phyloP scores from a whole-genome alignment of 768 basidiomycete species.

The Lyophyllum shimeji region DNA sequence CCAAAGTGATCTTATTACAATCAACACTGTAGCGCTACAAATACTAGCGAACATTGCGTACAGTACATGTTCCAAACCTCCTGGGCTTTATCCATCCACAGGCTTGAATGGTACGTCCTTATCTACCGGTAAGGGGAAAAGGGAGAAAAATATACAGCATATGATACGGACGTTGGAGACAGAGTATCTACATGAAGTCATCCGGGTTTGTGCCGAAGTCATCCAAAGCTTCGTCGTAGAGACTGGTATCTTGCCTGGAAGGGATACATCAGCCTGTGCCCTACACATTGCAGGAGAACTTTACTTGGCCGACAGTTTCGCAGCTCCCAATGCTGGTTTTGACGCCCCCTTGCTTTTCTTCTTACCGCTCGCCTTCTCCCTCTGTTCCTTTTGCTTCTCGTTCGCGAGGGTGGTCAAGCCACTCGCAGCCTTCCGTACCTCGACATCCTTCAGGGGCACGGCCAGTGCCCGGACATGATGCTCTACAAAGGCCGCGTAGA shows the following conservation, averaged over 20 bases:
- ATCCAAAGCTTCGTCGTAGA: slow-evolving; percentile 89
- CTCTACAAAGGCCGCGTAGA: slow-evolving; percentile 84
- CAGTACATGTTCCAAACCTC: slow-evolving; percentile 2
- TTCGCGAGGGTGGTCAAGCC: slow-evolving; percentile 86
- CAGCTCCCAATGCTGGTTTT: slow-evolving; percentile 77
- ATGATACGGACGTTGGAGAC: background rate
- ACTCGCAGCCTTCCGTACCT: slow-evolving; percentile 87
- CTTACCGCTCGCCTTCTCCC: slow-evolving; percentile 85
- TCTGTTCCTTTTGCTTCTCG: slow-evolving; percentile 91
- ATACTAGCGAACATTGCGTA: background rate
- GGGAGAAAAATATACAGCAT: background rate
- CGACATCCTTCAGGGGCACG: slow-evolving; percentile 80
- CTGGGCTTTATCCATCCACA: slow-evolving; percentile 10
- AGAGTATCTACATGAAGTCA: slow-evolving; percentile 83
- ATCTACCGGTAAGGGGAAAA: slow-evolving; percentile 1
- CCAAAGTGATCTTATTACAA: background rate
- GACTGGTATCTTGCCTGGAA: slow-evolving; percentile 69
- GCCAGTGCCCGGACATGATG: slow-evolving; percentile 77
- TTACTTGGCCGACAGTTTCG: slow-evolving; percentile 66
- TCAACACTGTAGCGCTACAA: background rate
- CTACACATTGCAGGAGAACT: slow-evolving; percentile 5
- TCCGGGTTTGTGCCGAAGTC: slow-evolving; percentile 75
- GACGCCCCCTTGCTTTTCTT: slow-evolving; percentile 74
- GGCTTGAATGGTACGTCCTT: background rate
- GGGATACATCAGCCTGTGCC: slow-evolving; percentile 12